Conservation (phyloP, 1,284 basidiomycete species). For the Puccinia polysora region DNA sequence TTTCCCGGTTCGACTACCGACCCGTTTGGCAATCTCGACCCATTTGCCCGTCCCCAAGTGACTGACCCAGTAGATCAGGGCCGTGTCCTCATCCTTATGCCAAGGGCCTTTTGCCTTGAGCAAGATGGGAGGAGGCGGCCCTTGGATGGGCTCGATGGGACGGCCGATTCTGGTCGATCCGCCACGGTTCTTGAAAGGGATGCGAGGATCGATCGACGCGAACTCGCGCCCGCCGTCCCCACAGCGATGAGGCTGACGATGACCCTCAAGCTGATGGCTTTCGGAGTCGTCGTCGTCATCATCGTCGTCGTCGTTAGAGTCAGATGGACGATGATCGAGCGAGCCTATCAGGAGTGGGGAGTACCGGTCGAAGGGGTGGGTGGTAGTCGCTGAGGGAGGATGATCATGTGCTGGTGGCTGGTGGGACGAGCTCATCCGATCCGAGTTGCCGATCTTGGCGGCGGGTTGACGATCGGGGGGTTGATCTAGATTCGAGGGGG, state of each 20-base stretch:
- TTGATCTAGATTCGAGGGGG: no score
- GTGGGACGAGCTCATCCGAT: no score
- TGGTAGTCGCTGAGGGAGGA: no score
- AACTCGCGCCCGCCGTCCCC: no score
- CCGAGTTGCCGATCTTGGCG: no score
- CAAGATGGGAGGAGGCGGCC: slow-evolving; percentile 20
- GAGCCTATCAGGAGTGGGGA: no score
- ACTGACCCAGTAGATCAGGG: slow-evolving; percentile 40
- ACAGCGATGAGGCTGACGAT: background rate
- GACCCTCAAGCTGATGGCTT: background rate
- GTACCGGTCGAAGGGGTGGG: no score
- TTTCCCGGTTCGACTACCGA: slow-evolving; percentile 40
- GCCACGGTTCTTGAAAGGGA: background rate
- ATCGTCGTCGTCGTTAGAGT: no score
- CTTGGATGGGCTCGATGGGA: slow-evolving; percentile 22
- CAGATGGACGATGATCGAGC: no score
- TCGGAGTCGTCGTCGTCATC: no score
- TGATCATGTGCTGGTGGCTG: no score
- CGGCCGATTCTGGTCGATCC: background rate
- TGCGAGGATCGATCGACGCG: background rate
- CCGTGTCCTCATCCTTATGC: slow-evolving; percentile 36
- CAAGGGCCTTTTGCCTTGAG: slow-evolving; percentile 30
- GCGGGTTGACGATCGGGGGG: no score
- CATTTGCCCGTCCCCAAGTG: slow-evolving; percentile 41
- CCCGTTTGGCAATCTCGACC: slow-evolving; percentile 38